These are phyloP conservation scores for Colletotrichum lupini DNA, from an alignment of 2,329 filamentous ascomycete genomes.

Conservation along the genomic window DNA sequence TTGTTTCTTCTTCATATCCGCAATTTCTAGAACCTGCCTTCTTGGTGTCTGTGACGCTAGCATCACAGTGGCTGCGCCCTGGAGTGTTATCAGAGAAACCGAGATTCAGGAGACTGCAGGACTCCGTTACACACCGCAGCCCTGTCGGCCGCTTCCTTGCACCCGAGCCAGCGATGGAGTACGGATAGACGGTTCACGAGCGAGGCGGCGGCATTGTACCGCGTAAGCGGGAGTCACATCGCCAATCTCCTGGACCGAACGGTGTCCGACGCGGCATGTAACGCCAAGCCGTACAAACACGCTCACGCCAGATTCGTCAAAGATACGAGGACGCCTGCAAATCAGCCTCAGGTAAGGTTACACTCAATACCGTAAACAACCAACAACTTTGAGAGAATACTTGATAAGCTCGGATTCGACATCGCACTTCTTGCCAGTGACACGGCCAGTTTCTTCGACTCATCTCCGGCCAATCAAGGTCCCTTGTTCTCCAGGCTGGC, in stretches of 20 bases:
- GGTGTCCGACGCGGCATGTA: constrained; percentile 16
- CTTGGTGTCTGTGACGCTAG: neutral
- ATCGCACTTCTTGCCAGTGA: neutral
- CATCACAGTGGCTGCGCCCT: neutral
- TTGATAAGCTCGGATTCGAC: neutral
- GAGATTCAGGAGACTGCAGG: neutral
- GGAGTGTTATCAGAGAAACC: neutral
- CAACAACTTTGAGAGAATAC: neutral
- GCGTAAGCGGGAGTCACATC: neutral
- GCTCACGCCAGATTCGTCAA: neutral
- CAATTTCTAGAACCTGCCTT: constrained; percentile 9
- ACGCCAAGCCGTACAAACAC: neutral
- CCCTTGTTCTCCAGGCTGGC: neutral
- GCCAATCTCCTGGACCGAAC: constrained; percentile 14
- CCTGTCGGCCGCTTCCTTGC: constrained; percentile 9
- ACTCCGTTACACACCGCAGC: neutral
- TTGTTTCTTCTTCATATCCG: neutral
- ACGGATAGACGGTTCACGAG: neutral
- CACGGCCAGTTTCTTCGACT: neutral
- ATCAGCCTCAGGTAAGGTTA: neutral
- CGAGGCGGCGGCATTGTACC: neutral
- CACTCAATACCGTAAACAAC: neutral
- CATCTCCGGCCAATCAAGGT: neutral
- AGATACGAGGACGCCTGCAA: neutral
- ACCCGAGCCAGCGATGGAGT: neutral